These are phyloP conservation scores for Amylostereum areolatum DNA, from an alignment of 1,284 basidiomycete species.

Conservation along the genomic window DNA sequence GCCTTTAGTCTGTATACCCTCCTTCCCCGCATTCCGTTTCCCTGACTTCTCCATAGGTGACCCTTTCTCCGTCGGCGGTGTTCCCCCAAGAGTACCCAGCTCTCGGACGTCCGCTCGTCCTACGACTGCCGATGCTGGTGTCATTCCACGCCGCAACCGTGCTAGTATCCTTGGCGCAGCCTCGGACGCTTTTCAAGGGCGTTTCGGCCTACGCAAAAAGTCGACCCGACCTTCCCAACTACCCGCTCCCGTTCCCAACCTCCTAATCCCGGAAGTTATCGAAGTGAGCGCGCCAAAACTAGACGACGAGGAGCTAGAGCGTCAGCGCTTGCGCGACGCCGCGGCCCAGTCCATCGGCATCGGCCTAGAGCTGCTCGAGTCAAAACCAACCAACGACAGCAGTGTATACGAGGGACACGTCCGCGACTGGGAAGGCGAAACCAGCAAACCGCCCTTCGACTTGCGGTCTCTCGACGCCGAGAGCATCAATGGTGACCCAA, in stretches of 20 bases:
- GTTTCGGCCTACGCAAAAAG: constrained; percentile 36
- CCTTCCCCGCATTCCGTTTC: background rate
- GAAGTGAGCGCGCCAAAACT: constrained; percentile 52
- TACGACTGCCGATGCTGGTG: too few species aligned
- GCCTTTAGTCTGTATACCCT: constrained; percentile 7
- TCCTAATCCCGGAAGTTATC: constrained; percentile 61
- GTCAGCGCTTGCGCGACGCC: constrained; percentile 62
- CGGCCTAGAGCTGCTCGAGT: constrained; percentile 28
- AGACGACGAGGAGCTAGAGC: constrained; percentile 63
- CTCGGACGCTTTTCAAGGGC: constrained; percentile 46
- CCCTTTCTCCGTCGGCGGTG: constrained; percentile 6
- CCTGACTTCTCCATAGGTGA: constrained; percentile 4
- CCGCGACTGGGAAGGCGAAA: constrained; percentile 12
- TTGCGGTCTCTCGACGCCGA: background rate
- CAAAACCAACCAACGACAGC: constrained; percentile 13
- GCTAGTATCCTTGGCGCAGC: constrained; percentile 49
- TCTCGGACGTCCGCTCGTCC: too few species aligned
- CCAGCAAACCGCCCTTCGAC: constrained; percentile 3
- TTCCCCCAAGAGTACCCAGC: too few species aligned
- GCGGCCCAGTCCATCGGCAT: constrained; percentile 73
- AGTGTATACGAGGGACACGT: constrained; percentile 14
- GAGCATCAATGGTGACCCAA: background rate
- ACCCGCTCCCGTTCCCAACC: constrained; percentile 16
- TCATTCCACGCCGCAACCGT: constrained; percentile 20
- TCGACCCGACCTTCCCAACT: constrained; percentile 17